Base-by-base conservation (phyloP, 2,329 filamentous ascomycete species). In the Claviceps africana region DNA sequence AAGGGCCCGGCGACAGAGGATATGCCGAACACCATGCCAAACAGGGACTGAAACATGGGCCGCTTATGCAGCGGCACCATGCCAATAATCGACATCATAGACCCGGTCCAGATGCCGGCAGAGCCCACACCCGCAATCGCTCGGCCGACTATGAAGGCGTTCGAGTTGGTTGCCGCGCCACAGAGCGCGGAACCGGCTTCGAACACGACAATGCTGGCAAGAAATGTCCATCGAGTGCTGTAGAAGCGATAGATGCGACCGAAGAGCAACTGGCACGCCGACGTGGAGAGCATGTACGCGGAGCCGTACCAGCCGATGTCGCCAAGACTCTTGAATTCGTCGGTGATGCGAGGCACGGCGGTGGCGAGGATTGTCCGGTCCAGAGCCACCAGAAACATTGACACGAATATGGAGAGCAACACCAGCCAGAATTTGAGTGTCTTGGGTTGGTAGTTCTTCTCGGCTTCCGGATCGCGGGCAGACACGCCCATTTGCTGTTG, bases 21-120 rank as follows among this genome's bases (percentile, higher is more conserved):
- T 48, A 82, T 70, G 17, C 77, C 78, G 64, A 74, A 81, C 67
- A 79, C 77, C 48, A 70, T 74, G 11, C 74, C 74, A 42, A 80
- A 69, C 42, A 79, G 61, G 28, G 77, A 77, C 51, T 77, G 77
- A 25, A 74, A 76, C 31, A 77, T 63, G 8, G 73, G 78, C 33
- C 78, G 68, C 58, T 77, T 75, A 8, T 71, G 64, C 9, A 81
- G 68, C 4, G 78, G 77, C 47, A 81, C 73, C 21, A 28, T 21
- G 50, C 50, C 56, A 21, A 77, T 62, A 48, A 77, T 73, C 17
- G 42, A 75, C 70, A 22, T 37, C 35, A 75, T 70, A 43, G 70
- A 69, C 19, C 75, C 75, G 1, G 72, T 73, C 51, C 76, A 73
- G 50, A 78, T 60, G 25, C 75, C 75, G 7, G 72, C 74, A 11